Percentiles rank a stretch among this genome's conserved stretches.
Conservation (phyloP, 139 green algal species). For the Medakamo hakoo region DNA sequence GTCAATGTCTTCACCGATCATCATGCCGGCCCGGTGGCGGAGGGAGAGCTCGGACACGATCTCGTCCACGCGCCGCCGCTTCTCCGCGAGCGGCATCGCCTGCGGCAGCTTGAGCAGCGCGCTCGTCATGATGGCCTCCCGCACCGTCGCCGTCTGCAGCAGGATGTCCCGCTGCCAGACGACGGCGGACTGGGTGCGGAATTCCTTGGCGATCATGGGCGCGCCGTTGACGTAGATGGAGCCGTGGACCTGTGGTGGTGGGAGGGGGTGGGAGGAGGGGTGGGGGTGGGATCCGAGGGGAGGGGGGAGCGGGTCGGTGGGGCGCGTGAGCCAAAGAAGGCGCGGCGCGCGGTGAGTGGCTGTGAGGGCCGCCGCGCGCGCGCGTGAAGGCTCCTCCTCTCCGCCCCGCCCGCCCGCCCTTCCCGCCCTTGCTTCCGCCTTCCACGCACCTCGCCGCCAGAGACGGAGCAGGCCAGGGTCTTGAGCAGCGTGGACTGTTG, state of each 20-base stretch:
- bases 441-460: background rate
- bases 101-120: constrained; percentile 45
- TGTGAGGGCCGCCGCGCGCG: too few species aligned
- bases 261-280: too few species aligned
- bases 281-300: too few species aligned
- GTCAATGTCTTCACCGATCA: constrained; percentile 47
- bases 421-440: too few species aligned
- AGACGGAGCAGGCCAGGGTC: background rate
- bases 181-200: background rate
- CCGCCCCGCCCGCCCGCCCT: too few species aligned
- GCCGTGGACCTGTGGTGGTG: too few species aligned
- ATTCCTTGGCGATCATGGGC: background rate
- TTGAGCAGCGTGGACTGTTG: background rate
- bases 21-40: constrained; percentile 24
- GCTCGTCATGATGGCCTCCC: constrained; percentile 34
- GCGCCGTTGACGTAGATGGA: background rate
- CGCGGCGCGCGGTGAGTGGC: too few species aligned
- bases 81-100: constrained; percentile 15
- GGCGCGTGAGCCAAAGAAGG: too few species aligned
- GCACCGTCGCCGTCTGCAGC: constrained; percentile 36
- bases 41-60: constrained; percentile 44
- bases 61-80: constrained; percentile 29
- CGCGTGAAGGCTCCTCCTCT: too few species aligned
- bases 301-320: too few species aligned
- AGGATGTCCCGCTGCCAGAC: constrained; percentile 32